Conservation (phyloP, 257 asterid genomes). For the Nicotiana paniculata region DNA sequence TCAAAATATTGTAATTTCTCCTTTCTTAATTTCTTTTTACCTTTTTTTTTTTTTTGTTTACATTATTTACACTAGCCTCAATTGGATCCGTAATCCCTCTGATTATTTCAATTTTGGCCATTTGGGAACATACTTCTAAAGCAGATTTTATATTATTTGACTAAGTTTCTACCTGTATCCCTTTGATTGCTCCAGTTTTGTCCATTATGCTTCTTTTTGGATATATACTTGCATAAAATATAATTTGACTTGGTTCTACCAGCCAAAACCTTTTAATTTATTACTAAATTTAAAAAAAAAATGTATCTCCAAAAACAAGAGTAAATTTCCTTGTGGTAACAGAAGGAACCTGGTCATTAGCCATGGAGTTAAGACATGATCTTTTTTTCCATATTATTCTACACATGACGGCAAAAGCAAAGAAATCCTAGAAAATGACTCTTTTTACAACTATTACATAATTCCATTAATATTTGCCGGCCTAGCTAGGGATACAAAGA, state of each 20-base stretch:
- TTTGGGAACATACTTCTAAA: background rate
- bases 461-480: constrained; percentile 2
- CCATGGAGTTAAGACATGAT: background rate
- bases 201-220: background rate
- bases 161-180: background rate
- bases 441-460: background rate
- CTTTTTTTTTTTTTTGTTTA: too few species aligned
- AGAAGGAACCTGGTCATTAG: background rate
- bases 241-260: background rate
- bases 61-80: background rate
- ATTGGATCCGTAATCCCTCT: background rate
- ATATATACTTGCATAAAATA: background rate
- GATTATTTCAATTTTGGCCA: background rate
- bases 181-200: background rate
- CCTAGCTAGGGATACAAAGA: background rate
- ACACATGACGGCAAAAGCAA: background rate
- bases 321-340: background rate
- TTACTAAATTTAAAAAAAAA: background rate
- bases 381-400: background rate
- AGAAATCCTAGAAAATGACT: background rate
- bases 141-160: background rate
- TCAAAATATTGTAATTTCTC: too few species aligned
- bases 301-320: constrained; percentile 2
- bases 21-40: background rate
- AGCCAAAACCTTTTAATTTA: background rate